Conservation (phyloP, 2,329 filamentous ascomycete genomes). For the Fusarium sp. region DNA sequence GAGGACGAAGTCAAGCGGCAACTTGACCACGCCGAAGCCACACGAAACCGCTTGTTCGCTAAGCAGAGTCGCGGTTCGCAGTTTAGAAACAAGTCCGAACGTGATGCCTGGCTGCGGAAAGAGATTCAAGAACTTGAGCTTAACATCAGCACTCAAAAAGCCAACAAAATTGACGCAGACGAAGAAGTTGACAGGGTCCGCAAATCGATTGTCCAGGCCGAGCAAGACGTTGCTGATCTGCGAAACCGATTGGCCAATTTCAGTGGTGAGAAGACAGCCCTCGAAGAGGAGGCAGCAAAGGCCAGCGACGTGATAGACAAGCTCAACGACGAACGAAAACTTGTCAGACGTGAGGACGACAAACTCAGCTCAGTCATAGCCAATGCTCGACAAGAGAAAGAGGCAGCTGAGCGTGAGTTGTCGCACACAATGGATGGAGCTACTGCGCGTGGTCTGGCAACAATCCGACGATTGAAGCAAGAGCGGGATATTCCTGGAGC, state of each 20-base stretch:
- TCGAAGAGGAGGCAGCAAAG: constrained; percentile 78
- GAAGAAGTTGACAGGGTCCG: constrained; percentile 84
- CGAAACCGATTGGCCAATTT: constrained; percentile 82
- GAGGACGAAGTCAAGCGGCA: constrained; percentile 78
- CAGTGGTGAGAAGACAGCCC: constrained; percentile 76
- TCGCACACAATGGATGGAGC: constrained; percentile 89
- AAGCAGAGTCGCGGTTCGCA: constrained; percentile 92
- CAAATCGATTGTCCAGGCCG: constrained; percentile 75
- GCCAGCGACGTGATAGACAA: constrained; percentile 83
- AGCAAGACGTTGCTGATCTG: constrained; percentile 77
- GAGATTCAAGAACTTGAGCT: constrained; percentile 85
- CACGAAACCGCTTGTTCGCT: constrained; percentile 82
- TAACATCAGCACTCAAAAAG: constrained; percentile 82
- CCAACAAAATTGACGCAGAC: constrained; percentile 83
- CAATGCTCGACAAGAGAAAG: constrained; percentile 80
- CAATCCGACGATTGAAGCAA: constrained; percentile 83
- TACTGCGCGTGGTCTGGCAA: constrained; percentile 87
- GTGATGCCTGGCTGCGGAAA: constrained; percentile 82
- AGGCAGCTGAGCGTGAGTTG: constrained; percentile 80
- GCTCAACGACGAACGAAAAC: constrained; percentile 86
- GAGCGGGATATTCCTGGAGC: constrained; percentile 85
- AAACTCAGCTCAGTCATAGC: constrained; percentile 82
- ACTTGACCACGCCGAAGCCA: constrained; percentile 80
- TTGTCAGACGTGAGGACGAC: constrained; percentile 88
- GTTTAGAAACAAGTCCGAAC: constrained; percentile 88